Conservation (phyloP, 495 filamentous ascomycete species). For the Penicillium diatomitis region DNA sequence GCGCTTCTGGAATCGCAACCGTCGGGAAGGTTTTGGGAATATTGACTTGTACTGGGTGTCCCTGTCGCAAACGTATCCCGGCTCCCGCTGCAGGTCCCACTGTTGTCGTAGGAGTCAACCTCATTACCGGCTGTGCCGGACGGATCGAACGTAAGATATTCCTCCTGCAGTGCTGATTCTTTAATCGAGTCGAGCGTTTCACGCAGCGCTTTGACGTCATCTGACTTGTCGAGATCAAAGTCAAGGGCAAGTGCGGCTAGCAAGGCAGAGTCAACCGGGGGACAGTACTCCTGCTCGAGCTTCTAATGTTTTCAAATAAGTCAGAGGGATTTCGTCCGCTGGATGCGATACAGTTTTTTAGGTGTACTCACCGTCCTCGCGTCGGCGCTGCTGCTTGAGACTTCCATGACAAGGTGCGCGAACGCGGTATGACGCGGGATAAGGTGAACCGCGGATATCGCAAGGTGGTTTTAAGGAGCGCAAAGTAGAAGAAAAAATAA, state of each 20-base stretch:
- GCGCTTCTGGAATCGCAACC: background rate
- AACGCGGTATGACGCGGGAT: background rate
- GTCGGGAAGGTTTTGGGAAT: slow-evolving; percentile 16
- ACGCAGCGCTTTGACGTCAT: slow-evolving; percentile 44
- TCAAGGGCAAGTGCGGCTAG: slow-evolving; percentile 59
- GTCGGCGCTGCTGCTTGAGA: background rate
- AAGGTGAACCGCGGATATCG: background rate
- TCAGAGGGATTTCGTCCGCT: background rate
- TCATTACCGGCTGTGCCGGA: slow-evolving; percentile 45
- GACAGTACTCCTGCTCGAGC: slow-evolving; percentile 46
- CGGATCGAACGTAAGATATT: slow-evolving; percentile 66
- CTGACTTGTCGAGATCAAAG: slow-evolving; percentile 44
- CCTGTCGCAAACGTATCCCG: slow-evolving; percentile 1
- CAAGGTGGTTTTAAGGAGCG: background rate
- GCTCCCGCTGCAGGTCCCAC: background rate
- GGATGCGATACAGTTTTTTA: no score
- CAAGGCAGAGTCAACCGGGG: slow-evolving; percentile 53
- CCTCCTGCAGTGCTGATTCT: slow-evolving; percentile 50
- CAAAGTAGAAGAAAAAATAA: background rate
- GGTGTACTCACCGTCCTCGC: background rate
- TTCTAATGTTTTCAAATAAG: slow-evolving; percentile 17
- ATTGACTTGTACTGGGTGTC: slow-evolving; percentile 38
- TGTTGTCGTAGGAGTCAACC: slow-evolving; percentile 8
- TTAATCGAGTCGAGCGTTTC: slow-evolving; percentile 50
- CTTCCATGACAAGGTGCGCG: background rate